A percentile compares a stretch with the other conserved stretches of the same genome.
Evolutionary conservation across 2,329 filamentous ascomycete genomes (phyloP).

Genomic region (Nectriaceae sp.): DNA sequence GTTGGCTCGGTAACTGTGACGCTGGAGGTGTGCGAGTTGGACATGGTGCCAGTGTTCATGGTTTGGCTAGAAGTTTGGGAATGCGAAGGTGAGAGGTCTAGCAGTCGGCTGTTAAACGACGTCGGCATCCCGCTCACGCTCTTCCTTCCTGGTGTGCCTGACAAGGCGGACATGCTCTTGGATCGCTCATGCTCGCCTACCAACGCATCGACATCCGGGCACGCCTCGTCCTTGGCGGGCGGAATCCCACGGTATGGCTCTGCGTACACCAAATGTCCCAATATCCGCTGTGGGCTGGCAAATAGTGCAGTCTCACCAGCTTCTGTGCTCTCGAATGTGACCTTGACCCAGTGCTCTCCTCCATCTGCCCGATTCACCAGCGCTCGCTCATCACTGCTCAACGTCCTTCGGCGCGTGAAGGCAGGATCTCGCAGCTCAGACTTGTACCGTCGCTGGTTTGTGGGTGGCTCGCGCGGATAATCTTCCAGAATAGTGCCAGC

Average conservation of each 20-base stretch:
- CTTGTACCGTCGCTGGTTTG: constrained; percentile 69
- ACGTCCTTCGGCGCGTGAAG: constrained; percentile 62
- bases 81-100: constrained; percentile 44
- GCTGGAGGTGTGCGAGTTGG: constrained; percentile 44
- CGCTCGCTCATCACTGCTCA: constrained; percentile 72
- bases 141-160: constrained; percentile 30
- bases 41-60: constrained; percentile 57
- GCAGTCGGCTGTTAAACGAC: constrained; percentile 39
- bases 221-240: constrained; percentile 63
- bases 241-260: constrained; percentile 69
- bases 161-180: constrained; percentile 37
- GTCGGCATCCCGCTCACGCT: constrained; percentile 34
- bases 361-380: constrained; percentile 82
- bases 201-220: constrained; percentile 53
- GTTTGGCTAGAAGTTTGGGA: constrained; percentile 57
- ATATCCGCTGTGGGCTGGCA: constrained; percentile 70
- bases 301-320: constrained; percentile 70
- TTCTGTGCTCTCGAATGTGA: constrained; percentile 75
- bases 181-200: constrained; percentile 34
- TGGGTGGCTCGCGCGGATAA: constrained; percentile 83
- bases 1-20: constrained; percentile 45
- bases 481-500: constrained; percentile 90
- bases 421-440: constrained; percentile 73
- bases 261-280: constrained; percentile 70
- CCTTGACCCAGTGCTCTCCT: constrained; percentile 89